Evolutionary conservation across 257 asterid species (phyloP), one percentile per base, ranked within the genome.

Genomic region (Orobanche coerulescens): DNA sequence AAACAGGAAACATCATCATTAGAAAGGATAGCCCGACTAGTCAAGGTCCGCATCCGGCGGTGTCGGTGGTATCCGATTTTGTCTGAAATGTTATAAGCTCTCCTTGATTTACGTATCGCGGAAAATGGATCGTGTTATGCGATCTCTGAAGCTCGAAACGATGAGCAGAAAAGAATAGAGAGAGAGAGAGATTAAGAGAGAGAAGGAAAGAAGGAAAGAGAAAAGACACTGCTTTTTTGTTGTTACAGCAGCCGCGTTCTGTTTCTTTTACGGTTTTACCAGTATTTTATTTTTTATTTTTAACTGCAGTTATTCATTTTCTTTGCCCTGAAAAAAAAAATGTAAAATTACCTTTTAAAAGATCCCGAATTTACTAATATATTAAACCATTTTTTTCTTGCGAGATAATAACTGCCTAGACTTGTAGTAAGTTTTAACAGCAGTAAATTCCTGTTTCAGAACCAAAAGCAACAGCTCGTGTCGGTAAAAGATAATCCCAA

Each of bases 201-300:
- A 68, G 63, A 71, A 63, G 52, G 58, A 57, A 51, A 23, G 49
- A 25, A 64, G 31, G 71, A 72, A 50, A 65, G 78, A 76, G 42
- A 63, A 58, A 67, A 49, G 59, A 61, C 66, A 54, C 74, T 62
- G 4, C 36, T 30, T 4, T 74, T 82, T 77, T 54, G 86, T 78
- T 50, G 76, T 68, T 48, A 62, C 72, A 56, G 85, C 90, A 75
- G 84, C 94, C 85, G 90, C 88, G 90, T 82, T 46, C 79, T 69
- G 54, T 80, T 71, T 76, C 65, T 36, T 44, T 19, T n/a, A n/a
- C n/a, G n/a, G n/a, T n/a, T n/a, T n/a, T n/a, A n/a, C n/a, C n/a
- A n/a, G 58, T 51, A 31, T 61, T 72, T 58, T 33, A 5, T 61
- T 36, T 3, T 67, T 63, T 53, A 28, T 12, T 25, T 25, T 42